Conservation (phyloP, 1,284 basidiomycete species). For the Cerioporus squamosus region DNA sequence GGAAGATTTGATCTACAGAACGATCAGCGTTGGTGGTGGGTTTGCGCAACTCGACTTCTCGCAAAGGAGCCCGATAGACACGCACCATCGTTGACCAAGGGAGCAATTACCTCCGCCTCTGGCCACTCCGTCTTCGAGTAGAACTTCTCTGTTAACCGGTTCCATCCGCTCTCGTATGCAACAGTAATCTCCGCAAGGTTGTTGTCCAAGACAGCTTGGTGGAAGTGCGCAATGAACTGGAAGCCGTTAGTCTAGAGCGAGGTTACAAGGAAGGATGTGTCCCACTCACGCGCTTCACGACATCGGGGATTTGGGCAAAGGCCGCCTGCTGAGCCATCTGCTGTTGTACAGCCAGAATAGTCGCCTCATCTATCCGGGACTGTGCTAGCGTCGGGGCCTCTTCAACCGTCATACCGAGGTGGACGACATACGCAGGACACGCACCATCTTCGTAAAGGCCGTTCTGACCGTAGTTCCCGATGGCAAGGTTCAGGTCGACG, state of each 20-base stretch:
- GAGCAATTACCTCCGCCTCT: constrained; percentile 93
- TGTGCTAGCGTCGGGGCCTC: constrained; percentile 33
- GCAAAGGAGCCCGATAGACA: neutral
- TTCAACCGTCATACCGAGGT: neutral
- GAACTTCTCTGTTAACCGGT: constrained; percentile 94
- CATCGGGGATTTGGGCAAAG: constrained; percentile 78
- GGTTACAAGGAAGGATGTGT: neutral
- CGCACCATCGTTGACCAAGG: constrained; percentile 89
- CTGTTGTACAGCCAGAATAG: constrained; percentile 72
- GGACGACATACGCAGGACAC: constrained; percentile 14
- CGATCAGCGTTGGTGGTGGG: no score
- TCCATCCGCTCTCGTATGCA: constrained; percentile 97
- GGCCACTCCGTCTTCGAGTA: constrained; percentile 97
- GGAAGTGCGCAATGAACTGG: constrained; percentile 91
- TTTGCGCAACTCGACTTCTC: neutral
- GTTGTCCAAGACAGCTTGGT: constrained; percentile 86
- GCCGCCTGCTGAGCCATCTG: constrained; percentile 82
- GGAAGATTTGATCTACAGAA: constrained; percentile 83
- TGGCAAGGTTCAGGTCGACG: constrained; percentile 71
- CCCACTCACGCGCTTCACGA: constrained; percentile 73
- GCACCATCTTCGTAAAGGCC: constrained; percentile 74
- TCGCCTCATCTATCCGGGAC: constrained; percentile 68
- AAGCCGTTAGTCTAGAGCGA: neutral
- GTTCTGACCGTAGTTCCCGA: constrained; percentile 70
- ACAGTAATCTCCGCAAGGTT: constrained; percentile 88